These are phyloP conservation scores for Scheffersomyces segobiensis DNA, from an alignment of 1,139 yeast genomes.

Conservation along the genomic window DNA sequence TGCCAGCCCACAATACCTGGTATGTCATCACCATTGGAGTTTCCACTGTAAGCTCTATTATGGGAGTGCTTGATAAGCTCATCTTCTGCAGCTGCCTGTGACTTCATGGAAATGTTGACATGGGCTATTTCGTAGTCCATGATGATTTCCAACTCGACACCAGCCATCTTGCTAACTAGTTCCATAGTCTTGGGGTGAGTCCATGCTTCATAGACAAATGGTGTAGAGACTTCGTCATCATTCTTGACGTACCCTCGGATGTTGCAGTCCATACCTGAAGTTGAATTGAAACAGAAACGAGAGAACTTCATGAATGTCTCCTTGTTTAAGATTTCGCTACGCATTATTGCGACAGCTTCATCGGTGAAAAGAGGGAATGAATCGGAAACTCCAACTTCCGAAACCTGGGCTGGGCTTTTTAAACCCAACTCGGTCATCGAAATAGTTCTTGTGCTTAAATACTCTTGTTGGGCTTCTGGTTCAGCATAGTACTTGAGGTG, in stretches of 20 bases:
- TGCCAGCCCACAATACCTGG: constrained; percentile 64
- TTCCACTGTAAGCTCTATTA: constrained; percentile 14
- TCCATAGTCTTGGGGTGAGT: constrained; percentile 54
- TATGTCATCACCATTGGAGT: constrained; percentile 30
- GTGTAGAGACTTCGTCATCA: constrained; percentile 27
- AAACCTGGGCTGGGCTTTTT: constrained; percentile 37
- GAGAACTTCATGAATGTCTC: constrained; percentile 47
- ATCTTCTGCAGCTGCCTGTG: constrained; percentile 25
- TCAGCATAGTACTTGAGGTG: constrained; percentile 42
- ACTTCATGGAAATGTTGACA: constrained; percentile 46
- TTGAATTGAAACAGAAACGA: constrained; percentile 36
- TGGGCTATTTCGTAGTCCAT: constrained; percentile 59
- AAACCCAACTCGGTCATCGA: constrained; percentile 51
- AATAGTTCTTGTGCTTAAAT: constrained; percentile 37
- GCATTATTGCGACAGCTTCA: constrained; percentile 57
- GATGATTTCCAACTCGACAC: constrained; percentile 50
- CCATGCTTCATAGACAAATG: constrained; percentile 57
- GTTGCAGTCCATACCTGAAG: constrained; percentile 48
- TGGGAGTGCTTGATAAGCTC: constrained; percentile 13
- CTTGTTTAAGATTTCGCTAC: constrained; percentile 47
- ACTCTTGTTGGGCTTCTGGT: constrained; percentile 25
- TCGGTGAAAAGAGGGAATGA: constrained; percentile 60
- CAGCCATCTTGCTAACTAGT: constrained; percentile 53
- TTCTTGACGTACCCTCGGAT: constrained; percentile 50
- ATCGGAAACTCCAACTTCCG: constrained; percentile 53